Conservation (phyloP, 164 flowering plant species). For the Piper longum region DNA sequence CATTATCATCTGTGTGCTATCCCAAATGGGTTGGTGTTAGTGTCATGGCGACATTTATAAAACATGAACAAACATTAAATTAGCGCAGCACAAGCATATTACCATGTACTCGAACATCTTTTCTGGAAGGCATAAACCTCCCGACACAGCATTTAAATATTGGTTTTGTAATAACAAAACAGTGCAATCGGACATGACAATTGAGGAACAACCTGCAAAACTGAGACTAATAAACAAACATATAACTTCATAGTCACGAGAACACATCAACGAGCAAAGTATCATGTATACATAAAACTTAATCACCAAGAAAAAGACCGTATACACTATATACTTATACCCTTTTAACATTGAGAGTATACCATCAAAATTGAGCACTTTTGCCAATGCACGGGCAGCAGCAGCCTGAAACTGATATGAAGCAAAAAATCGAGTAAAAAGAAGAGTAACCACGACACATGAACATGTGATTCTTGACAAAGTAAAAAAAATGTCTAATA, state of each 20-base stretch:
- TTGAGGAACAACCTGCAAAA: slow-evolving; percentile 64
- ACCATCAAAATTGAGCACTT: slow-evolving; percentile 53
- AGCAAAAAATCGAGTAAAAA: slow-evolving; percentile 1
- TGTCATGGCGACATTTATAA: not conserved
- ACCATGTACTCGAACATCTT: slow-evolving; percentile 68
- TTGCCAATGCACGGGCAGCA: slow-evolving; percentile 73
- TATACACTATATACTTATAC: slow-evolving; percentile 9
- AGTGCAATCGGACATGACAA: slow-evolving; percentile 77
- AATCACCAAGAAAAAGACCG: too few relatives aligned
- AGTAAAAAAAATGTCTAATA: not conserved
- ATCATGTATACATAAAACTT: too few relatives aligned
- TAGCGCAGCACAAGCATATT: slow-evolving; percentile 5
- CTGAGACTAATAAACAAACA: not conserved
- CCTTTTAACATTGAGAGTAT: slow-evolving; percentile 64
- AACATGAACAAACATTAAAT: not conserved
- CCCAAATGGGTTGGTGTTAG: not conserved
- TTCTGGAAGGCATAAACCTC: slow-evolving; percentile 58
- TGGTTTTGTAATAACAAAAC: slow-evolving; percentile 82
- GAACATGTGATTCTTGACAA: not conserved
- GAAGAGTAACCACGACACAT: not conserved
- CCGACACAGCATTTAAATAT: slow-evolving; percentile 72
- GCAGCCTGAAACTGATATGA: slow-evolving; percentile 48
- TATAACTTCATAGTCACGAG: not conserved
- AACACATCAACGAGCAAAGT: not conserved
- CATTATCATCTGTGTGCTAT: not conserved